Base-by-base conservation (phyloP, 768 basidiomycete species). In the Boletus sensibilis region DNA sequence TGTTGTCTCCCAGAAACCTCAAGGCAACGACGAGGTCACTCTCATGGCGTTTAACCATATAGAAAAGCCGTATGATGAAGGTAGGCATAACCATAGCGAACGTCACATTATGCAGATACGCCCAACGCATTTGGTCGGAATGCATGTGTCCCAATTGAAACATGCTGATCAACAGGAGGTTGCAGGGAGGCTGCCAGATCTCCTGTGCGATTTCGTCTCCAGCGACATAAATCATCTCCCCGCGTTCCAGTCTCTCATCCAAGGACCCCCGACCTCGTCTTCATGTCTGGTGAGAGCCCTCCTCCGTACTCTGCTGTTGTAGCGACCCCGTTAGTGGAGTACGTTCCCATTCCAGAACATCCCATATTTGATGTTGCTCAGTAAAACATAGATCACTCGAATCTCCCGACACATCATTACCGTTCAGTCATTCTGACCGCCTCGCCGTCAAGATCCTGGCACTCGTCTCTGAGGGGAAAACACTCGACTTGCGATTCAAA, bases 251-350 rank as follows among this genome's bases (percentile, higher is more conserved):
- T 16, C 25, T 33, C 43, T 39, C 37, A 18, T 38, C 16, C 33
- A 18, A 37, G 18, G 5, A 29, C 45, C 18, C 31, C 23, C 18
- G 49, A 53, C 43, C 9, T 6, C 37, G 9, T 42, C 45, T 25
- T 39, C 49, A 59, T 56, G 60, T 35, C 42, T 29, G 57, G 25
- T 4, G 58, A 60, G 18, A 57, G 40, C 45, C 64, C 64, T 44
- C 64, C 64, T 37, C 60, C 64, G 20, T 65, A 65, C 31, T 65
- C 60, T 39, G 35, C 53, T 37, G 58, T 52, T 18, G 40, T 33
- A 37, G 23, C 40, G 8, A 3, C 25, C 41, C 45, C 50, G 23
- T n/a, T 31, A 14, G 25, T 29, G 4, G 27, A 33, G 64, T 65
- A 25, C 14, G 60, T 62, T 23, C 6, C 18, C 0, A 10, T 8